A percentile compares a stretch with the other conserved stretches of the same genome.
phyloP scores from a whole-genome alignment of 2,329 filamentous ascomycete genomes.

The Colletotrichum lupini region DNA sequence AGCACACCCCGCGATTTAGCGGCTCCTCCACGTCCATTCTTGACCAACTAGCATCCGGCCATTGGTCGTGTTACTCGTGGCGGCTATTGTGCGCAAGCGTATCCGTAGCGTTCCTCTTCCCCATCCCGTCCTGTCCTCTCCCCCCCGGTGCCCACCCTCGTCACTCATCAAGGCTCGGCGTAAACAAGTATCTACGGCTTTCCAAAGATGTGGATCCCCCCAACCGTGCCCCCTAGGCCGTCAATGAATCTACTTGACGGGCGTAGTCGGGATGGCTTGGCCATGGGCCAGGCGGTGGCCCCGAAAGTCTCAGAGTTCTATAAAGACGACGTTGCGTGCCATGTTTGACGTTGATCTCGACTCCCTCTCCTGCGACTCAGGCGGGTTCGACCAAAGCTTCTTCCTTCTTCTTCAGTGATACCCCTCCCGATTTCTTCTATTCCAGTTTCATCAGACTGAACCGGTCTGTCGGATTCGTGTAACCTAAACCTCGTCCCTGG shows the following conservation, averaged over 20 bases:
- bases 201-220: slow-evolving; percentile 1
- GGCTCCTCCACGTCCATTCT: slow-evolving; percentile 1
- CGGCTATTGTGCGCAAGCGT: neutral
- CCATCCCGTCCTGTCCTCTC: neutral
- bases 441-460: neutral
- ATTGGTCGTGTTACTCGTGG: slow-evolving; percentile 9
- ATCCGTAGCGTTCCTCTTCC: neutral
- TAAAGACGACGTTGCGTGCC: slow-evolving; percentile 26
- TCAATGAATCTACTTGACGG: neutral
- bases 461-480: neutral
- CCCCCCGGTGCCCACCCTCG: no score
- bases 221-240: no score
- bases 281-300: neutral
- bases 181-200: slow-evolving; percentile 16
- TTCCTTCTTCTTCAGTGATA: neutral
- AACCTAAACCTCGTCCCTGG: neutral
- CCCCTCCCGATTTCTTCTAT: neutral
- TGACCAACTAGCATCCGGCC: slow-evolving; percentile 7
- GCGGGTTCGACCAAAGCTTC: slow-evolving; percentile 12
- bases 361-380: neutral
- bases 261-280: slow-evolving; percentile 13
- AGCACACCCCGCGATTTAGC: slow-evolving; percentile 24
- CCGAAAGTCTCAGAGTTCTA: slow-evolving; percentile 3
- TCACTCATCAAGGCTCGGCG: neutral
- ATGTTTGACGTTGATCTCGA: neutral